Evolutionary conservation across 345 rosid genomes (phyloP).

Genomic region (Abelmoschus esculentus): DNA sequence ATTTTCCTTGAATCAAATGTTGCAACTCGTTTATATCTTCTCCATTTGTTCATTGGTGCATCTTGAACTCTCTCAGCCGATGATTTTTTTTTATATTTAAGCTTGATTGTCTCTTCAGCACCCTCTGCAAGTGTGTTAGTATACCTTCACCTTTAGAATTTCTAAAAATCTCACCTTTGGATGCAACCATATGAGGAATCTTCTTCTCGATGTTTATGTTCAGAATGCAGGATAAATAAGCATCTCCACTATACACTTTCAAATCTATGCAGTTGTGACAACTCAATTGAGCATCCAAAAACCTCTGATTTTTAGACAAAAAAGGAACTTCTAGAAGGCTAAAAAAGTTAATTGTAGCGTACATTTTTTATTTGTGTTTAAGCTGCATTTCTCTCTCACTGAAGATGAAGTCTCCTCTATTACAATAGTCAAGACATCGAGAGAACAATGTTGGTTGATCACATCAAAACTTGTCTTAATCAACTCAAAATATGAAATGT

Average conservation of each 20-base stretch:
- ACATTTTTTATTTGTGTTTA: constrained; percentile 21
- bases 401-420: constrained; percentile 5
- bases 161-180: constrained; percentile 35
- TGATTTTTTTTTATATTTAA: constrained; percentile 57
- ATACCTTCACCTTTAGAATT: constrained; percentile 41
- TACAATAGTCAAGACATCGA: constrained; percentile 17
- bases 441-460: constrained; percentile 26
- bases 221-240: constrained; percentile 52
- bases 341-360: constrained; percentile 47
- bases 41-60: constrained; percentile 65
- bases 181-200: constrained; percentile 27
- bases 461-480: constrained; percentile 32
- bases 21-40: constrained; percentile 76
- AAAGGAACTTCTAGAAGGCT: constrained; percentile 57
- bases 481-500: constrained; percentile 30
- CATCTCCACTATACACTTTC: constrained; percentile 43
- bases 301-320: constrained; percentile 37
- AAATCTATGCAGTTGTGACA: constrained; percentile 55
- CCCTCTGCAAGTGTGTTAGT: constrained; percentile 50
- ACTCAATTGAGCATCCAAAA: constrained; percentile 36
- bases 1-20: constrained; percentile 78
- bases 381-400: constrained; percentile 27
- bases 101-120: constrained; percentile 79
- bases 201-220: constrained; percentile 58
- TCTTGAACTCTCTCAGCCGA: constrained; percentile 49